A percentile compares a stretch with the other conserved stretches of the same genome.
Conservation (phyloP, 768 basidiomycete genomes). For the Baorangia bicolor region DNA sequence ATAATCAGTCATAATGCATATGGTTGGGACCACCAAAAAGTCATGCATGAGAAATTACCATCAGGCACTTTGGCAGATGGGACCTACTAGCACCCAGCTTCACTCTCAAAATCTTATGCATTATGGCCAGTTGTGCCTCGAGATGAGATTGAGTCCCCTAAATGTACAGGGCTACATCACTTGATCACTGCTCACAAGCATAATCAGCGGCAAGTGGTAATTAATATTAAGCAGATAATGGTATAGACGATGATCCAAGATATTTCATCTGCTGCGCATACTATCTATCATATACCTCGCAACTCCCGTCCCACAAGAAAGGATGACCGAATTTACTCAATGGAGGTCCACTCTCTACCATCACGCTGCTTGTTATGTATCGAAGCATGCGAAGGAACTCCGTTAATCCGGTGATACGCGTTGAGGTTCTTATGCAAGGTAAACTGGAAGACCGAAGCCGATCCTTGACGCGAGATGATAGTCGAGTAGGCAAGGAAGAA, state of each 20-base stretch:
- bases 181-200: neutral
- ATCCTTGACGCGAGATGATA: constrained; percentile 87
- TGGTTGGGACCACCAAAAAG: too few species aligned
- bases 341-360: constrained; percentile 24
- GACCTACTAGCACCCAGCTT: too few species aligned
- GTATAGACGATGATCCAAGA: constrained; percentile 18
- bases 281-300: neutral
- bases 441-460: constrained; percentile 93
- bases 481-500: constrained; percentile 94
- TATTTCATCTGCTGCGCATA: constrained; percentile 10
- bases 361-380: constrained; percentile 58
- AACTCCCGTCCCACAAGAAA: neutral
- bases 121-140: too few species aligned
- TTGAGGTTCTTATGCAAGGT: constrained; percentile 98
- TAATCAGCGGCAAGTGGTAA: neutral
- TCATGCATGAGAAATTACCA: too few species aligned
- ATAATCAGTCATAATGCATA: neutral
- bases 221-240: constrained; percentile 28
- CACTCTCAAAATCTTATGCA: too few species aligned
- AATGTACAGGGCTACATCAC: too few species aligned
- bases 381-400: constrained; percentile 77
- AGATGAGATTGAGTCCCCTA: too few species aligned
- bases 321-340: constrained; percentile 16
- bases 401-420: constrained; percentile 87
- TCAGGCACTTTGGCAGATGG: too few species aligned